Base-by-base conservation (phyloP, 78 protist genomes). In the Guillardia theta region DNA sequence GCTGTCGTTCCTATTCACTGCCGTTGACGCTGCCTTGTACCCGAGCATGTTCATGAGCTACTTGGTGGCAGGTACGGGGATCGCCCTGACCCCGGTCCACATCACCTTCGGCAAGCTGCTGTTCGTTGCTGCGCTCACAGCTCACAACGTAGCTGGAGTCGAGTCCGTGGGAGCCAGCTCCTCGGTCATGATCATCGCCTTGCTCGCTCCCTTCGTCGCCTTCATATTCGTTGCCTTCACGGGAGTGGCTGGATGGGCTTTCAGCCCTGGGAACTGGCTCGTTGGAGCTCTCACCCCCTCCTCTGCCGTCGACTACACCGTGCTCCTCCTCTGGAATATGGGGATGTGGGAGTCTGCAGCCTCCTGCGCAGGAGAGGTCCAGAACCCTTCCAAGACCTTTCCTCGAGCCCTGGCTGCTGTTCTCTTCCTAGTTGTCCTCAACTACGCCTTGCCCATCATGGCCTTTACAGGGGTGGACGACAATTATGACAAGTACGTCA, bases 371-470 rank as follows among this genome's bases (percentile, higher is more conserved):
- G 90, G 90, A 37, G 87, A 76, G 43, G 46, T 39, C 90, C 39
- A 80, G 50, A 44, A 80, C 90, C 90, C 53, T 4, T 46, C 24
- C 2, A 43, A 33, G 0, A 80, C 90, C 44, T n/a, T 80, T 43
- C 90, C 90, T 33, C 19, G 33, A 9, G 90, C 90, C 6, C 90
- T 80, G 37, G 46, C 90, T 33, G 0, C 10, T 10, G 90, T 80
- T 30, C 12, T 80, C 43, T 27, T 80, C 27, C 50, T 80, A 12
- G 90, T 80, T 37, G 12, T 80, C 33, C 27, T 33, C 44, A 80
- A 80, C 90, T 80, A 80, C 90, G 33, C 33, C 37, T 48, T 80
- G 1, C 90, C 90, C 36, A 80, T 80, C 90, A 80, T 80, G 90
- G 90, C 90, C 6, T 80, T 80, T 48, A 80, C 90, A 0, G 90